Percentiles rank a stretch among this genome's conserved stretches.
Conservation (phyloP, 2,329 filamentous ascomycete genomes). For the Penicillium sp. region DNA sequence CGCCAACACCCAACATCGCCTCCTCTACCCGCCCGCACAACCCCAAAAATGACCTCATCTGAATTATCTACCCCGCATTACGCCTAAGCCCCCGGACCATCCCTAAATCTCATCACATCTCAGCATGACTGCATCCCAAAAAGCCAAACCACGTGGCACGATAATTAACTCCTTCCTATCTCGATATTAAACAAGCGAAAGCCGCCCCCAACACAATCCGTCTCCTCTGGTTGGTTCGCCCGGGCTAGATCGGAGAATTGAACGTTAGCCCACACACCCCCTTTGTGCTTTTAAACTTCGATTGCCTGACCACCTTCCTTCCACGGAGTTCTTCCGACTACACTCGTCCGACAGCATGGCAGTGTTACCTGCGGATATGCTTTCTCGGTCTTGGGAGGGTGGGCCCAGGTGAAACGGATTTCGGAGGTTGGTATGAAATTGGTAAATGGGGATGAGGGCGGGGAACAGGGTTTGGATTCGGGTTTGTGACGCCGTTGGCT, state of each 20-base stretch:
- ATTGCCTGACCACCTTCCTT: neutral
- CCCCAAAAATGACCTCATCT: neutral
- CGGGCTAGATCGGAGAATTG: conserved; percentile 1
- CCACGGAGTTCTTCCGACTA: neutral
- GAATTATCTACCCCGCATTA: conserved; percentile 2
- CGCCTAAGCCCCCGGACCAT: neutral
- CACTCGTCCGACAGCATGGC: too few species aligned
- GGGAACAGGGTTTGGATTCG: neutral
- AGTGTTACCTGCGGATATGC: too few species aligned
- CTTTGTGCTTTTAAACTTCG: neutral
- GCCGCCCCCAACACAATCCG: neutral
- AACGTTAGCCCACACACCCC: neutral
- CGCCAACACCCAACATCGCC: neutral
- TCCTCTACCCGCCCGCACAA: neutral
- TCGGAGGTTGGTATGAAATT: neutral
- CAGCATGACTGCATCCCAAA: neutral
- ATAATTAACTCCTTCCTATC: neutral
- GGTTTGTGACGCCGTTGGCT: neutral
- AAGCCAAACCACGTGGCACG: neutral
- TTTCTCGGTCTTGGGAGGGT: neutral
- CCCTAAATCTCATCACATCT: conserved; percentile 1
- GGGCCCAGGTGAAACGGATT: too few species aligned
- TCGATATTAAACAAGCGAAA: neutral
- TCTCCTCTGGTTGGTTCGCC: neutral
- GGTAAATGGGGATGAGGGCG: neutral